Conservation (phyloP, 2,329 filamentous ascomycete species). For the Diaporthe humulicola region DNA sequence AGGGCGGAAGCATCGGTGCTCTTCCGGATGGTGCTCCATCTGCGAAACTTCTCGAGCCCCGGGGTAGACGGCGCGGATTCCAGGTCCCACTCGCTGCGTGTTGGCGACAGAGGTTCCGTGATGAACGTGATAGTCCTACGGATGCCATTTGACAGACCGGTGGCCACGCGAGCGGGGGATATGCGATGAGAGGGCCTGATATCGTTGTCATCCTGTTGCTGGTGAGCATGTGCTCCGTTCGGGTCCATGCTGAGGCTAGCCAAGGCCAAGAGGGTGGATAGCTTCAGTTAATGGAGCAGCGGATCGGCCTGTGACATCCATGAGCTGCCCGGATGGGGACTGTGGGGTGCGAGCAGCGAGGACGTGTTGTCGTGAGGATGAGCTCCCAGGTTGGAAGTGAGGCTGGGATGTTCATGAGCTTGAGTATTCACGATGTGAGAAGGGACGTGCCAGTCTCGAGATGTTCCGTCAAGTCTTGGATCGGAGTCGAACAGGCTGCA, state of each 20-base stretch:
- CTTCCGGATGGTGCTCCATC: slow-evolving; percentile 31
- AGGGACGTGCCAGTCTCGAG: neutral
- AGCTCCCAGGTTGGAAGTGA: neutral
- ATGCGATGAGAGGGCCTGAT: neutral
- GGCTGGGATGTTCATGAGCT: neutral
- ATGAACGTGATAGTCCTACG: slow-evolving; percentile 31
- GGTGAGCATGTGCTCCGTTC: neutral
- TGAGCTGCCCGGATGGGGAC: neutral
- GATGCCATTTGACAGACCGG: neutral
- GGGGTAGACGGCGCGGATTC: slow-evolving; percentile 11
- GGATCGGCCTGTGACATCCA: neutral
- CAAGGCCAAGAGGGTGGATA: slow-evolving; percentile 8
- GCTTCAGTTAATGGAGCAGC: neutral
- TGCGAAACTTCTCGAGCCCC: slow-evolving; percentile 28
- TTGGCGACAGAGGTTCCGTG: slow-evolving; percentile 32
- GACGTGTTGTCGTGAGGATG: neutral
- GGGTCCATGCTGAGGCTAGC: slow-evolving; percentile 18
- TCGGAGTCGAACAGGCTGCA: neutral
- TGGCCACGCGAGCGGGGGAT: slow-evolving; percentile 14
- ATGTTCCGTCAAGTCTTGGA: neutral
- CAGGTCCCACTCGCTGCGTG: slow-evolving; percentile 30
- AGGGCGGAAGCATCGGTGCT: neutral
- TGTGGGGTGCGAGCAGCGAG: neutral
- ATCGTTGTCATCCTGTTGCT: neutral
- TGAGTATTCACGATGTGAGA: neutral